Conservation (phyloP, 108 stramenopile genomes). For the Nannochloropsis oceanica region DNA sequence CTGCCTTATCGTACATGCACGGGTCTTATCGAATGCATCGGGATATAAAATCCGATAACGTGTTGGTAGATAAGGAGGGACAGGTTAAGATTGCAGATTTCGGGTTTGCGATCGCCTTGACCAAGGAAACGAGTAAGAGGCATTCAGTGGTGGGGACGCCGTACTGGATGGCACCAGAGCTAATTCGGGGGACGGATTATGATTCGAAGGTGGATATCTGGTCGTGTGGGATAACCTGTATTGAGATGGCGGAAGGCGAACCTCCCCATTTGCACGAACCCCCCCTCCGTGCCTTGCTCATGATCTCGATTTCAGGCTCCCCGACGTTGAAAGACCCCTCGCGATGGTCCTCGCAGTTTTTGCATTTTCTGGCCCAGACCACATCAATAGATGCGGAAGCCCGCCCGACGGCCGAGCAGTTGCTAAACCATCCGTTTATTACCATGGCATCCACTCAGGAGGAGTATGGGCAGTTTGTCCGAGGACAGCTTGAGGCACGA, state of each 20-base stretch:
- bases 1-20: constrained; percentile 46
- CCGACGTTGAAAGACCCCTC: constrained; percentile 36
- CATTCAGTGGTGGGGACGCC: constrained; percentile 51
- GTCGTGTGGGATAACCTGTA: constrained; percentile 48
- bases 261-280: constrained; percentile 50
- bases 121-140: constrained; percentile 39
- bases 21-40: constrained; percentile 44
- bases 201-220: constrained; percentile 51
- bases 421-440: constrained; percentile 50
- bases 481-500: constrained; percentile 10
- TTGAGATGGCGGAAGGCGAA: constrained; percentile 52
- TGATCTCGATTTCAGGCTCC: constrained; percentile 44
- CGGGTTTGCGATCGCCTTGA: constrained; percentile 47
- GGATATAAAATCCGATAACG: constrained; percentile 54
- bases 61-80: constrained; percentile 38
- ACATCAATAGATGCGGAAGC: constrained; percentile 29
- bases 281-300: constrained; percentile 45
- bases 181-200: constrained; percentile 39
- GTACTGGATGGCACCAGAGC: constrained; percentile 56
- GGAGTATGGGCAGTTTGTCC: constrained; percentile 37
- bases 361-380: constrained; percentile 42
- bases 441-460: constrained; percentile 35
- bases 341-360: constrained; percentile 38
- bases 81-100: constrained; percentile 53
- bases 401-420: constrained; percentile 45